A percentile compares a stretch with the other conserved stretches of the same genome.
Conservation (phyloP, 768 basidiomycete species). For the Pholiota conissans region DNA sequence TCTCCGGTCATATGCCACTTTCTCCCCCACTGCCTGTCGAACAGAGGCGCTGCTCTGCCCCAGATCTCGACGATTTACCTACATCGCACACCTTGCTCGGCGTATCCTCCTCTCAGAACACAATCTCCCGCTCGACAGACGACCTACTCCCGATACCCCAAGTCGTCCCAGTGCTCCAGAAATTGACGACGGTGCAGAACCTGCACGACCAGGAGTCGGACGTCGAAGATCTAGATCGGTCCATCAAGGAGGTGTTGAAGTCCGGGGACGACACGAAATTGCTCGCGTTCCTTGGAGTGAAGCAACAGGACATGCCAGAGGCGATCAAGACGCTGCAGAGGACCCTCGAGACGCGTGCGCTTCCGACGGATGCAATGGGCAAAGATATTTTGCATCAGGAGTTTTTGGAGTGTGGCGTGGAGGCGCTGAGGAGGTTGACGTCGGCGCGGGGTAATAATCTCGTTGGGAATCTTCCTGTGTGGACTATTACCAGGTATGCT, state of each 20-base stretch:
- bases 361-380: conserved; percentile 5
- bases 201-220: conserved; percentile 49
- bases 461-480: conserved; percentile 49
- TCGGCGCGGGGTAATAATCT: conserved; percentile 22
- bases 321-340: conserved; percentile 76
- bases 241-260: conserved; percentile 54
- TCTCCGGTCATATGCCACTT: background rate
- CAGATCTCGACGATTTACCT: conserved; percentile 18
- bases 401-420: conserved; percentile 68
- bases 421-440: conserved; percentile 63
- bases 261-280: conserved; percentile 59
- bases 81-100: conserved; percentile 12
- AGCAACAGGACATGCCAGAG: conserved; percentile 67
- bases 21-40: background rate
- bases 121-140: conserved; percentile 17
- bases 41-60: conserved; percentile 19
- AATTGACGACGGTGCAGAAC: conserved; percentile 24
- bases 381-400: conserved; percentile 57
- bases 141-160: conserved; percentile 14
- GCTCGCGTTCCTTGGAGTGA: conserved; percentile 56
- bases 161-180: conserved; percentile 25
- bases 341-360: conserved; percentile 44
- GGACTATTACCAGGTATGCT: conserved; percentile 67
- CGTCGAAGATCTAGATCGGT: conserved; percentile 48
- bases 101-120: conserved; percentile 12